A percentile compares a stretch with the other conserved stretches of the same genome.
Evolutionary conservation across 1,139 yeast species (phyloP).

Genomic region (Pichia terricola): DNA sequence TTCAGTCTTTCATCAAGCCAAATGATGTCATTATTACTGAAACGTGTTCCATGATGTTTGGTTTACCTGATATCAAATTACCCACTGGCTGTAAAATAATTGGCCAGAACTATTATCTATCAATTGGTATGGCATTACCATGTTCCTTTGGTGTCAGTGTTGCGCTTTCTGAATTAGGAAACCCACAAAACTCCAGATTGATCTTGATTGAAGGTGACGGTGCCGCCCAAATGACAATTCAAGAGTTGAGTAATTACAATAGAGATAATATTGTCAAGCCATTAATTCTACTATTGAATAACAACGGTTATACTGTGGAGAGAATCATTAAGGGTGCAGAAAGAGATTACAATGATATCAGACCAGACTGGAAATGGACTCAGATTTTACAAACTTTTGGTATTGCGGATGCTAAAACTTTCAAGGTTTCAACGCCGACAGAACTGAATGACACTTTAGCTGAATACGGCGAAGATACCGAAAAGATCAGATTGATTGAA

Average conservation of each 20-base stretch:
- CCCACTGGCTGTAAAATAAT: constrained; percentile 43
- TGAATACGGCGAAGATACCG: constrained; percentile 27
- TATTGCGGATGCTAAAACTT: constrained; percentile 35
- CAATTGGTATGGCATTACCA: constrained; percentile 83
- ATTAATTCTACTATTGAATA: constrained; percentile 62
- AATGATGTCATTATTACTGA: constrained; percentile 65
- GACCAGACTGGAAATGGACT: constrained; percentile 73
- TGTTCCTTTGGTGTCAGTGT: constrained; percentile 72
- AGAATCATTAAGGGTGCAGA: constrained; percentile 72
- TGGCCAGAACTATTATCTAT: constrained; percentile 66
- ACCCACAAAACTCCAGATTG: constrained; percentile 36
- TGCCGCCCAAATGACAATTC: constrained; percentile 83
- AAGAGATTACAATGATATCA: constrained; percentile 70
- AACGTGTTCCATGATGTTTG: constrained; percentile 73
- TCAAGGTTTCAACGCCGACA: constrained; percentile 26
- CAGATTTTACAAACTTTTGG: constrained; percentile 60
- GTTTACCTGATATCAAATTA: constrained; percentile 50
- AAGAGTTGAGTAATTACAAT: constrained; percentile 64
- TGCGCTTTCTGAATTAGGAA: constrained; percentile 47
- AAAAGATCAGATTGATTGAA: constrained; percentile 39
- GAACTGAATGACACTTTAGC: constrained; percentile 32
- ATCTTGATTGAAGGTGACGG: constrained; percentile 82
- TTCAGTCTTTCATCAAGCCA: constrained; percentile 35
- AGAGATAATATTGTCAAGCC: constrained; percentile 49
- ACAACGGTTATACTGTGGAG: constrained; percentile 82